Conservation (phyloP, 2,329 filamentous ascomycete genomes). For the Xenoacremonium recifei region DNA sequence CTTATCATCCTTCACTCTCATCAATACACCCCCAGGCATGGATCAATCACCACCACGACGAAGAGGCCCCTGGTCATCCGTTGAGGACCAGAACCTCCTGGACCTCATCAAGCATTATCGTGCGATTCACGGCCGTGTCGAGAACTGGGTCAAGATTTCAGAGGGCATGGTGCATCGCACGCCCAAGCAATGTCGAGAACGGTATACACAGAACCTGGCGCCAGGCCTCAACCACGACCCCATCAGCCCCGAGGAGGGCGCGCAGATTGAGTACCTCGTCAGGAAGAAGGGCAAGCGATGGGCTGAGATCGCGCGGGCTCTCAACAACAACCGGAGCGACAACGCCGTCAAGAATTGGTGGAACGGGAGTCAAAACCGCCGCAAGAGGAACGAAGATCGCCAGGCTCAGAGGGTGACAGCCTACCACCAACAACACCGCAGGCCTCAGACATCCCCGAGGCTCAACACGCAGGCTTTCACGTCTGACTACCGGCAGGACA, state of each 20-base stretch:
- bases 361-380: conserved; percentile 89
- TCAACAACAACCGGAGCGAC: conserved; percentile 78
- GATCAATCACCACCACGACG: no score
- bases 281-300: conserved; percentile 78
- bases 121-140: conserved; percentile 63
- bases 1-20: no score
- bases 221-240: conserved; percentile 70
- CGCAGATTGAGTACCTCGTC: conserved; percentile 75
- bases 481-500: no score
- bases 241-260: conserved; percentile 68
- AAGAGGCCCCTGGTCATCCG: conserved; percentile 79
- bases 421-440: conserved; percentile 9
- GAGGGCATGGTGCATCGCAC: conserved; percentile 72
- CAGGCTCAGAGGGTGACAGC: conserved; percentile 28
- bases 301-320: conserved; percentile 84
- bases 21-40: no score
- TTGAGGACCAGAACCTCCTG: conserved; percentile 71
- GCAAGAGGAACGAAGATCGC: conserved; percentile 50
- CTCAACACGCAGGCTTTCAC: no score
- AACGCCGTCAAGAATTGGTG: conserved; percentile 98
- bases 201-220: conserved; percentile 92
- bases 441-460: no score
- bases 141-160: conserved; percentile 90
- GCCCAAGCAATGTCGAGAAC: conserved; percentile 92
- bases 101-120: conserved; percentile 68